Percentiles rank a stretch among this genome's conserved stretches.
These are phyloP conservation scores for Alternaria sp. DNA, from an alignment of 2,329 filamentous ascomycete genomes.

Conservation along the genomic window DNA sequence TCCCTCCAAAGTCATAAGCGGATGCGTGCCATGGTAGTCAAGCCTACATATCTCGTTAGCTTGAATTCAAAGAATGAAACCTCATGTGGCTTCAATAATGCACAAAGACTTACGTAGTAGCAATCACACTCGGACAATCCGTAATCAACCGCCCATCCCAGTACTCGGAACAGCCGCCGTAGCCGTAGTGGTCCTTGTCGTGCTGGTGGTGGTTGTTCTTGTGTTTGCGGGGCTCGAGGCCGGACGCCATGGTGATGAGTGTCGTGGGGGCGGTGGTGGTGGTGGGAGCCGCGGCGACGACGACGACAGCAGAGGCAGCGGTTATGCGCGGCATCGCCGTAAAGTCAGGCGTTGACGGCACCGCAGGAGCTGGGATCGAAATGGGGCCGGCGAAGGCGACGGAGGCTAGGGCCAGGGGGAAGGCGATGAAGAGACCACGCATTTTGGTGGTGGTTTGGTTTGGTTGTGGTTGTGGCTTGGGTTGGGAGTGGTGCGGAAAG, in stretches of 20 bases:
- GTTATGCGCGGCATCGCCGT: not conserved
- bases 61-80: not conserved
- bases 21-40: not conserved
- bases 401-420: not conserved
- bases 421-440: not conserved
- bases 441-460: not conserved
- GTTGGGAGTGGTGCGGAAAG: not conserved
- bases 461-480: not conserved
- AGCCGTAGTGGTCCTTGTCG: not conserved
- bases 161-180: not conserved
- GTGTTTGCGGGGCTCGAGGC: not conserved
- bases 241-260: not conserved
- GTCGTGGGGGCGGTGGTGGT: not conserved
- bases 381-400: not conserved
- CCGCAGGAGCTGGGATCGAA: not conserved
- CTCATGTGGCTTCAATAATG: too few species aligned
- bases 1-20: not conserved
- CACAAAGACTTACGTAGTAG: not conserved
- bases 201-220: not conserved
- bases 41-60: not conserved
- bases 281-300: too few species aligned
- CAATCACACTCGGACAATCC: not conserved
- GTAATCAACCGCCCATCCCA: not conserved
- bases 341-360: not conserved
- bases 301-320: not conserved